A percentile compares a stretch with the other conserved stretches of the same genome.
phyloP scores from a whole-genome alignment of 805 yeast genomes.

The Tetrapisispora phaffii region DNA sequence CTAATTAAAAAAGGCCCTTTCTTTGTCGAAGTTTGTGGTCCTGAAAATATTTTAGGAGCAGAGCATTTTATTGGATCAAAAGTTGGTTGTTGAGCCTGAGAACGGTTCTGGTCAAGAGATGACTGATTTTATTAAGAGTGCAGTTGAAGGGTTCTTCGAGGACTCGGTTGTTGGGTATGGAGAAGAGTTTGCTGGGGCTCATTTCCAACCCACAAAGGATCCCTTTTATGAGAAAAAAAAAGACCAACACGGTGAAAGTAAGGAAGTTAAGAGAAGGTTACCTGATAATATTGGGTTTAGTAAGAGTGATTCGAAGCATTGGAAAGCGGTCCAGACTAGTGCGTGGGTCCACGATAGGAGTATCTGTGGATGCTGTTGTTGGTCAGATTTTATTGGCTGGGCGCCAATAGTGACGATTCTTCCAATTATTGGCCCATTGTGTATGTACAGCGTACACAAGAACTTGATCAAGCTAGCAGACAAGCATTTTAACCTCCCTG shows the following conservation, averaged over 20 bases:
- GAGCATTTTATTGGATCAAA: too few species aligned
- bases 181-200: conserved; percentile 18
- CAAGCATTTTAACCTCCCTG: conserved; percentile 47
- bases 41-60: too few species aligned
- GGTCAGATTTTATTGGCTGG: conserved; percentile 58
- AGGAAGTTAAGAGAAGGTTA: conserved; percentile 37
- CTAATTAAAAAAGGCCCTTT: too few species aligned
- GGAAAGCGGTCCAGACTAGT: conserved; percentile 61
- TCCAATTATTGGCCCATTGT: conserved; percentile 77
- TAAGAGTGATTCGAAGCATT: conserved; percentile 50
- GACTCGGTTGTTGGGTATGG: conserved; percentile 9
- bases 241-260: background rate
- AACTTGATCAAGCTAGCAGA: conserved; percentile 53
- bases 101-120: background rate
- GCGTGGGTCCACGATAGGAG: conserved; percentile 89
- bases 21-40: too few species aligned
- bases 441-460: conserved; percentile 72
- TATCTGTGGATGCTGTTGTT: conserved; percentile 64
- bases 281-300: conserved; percentile 42
- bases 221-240: conserved; percentile 46
- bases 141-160: conserved; percentile 6
- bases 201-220: conserved; percentile 34
- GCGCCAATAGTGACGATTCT: conserved; percentile 63
- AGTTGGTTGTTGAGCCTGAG: background rate
- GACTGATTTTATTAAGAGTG: conserved; percentile 9